Percentiles rank a stretch among this genome's conserved stretches.
These are phyloP conservation scores for Aspergillus sparsus DNA, from an alignment of 495 filamentous ascomycete species.

Conservation along the genomic window DNA sequence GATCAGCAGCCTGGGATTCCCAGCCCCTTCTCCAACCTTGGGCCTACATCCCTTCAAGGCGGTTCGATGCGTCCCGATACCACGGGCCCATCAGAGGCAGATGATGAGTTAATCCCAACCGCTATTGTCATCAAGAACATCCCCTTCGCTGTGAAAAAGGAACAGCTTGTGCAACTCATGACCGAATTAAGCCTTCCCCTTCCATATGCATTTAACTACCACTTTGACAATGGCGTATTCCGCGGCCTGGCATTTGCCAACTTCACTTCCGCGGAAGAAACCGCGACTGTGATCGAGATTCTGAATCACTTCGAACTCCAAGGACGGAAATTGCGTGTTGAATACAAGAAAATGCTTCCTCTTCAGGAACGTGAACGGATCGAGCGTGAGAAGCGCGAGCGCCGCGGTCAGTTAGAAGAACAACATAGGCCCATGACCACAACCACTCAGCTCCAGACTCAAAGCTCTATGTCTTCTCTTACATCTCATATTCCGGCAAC, in stretches of 20 bases:
- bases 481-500: conserved; percentile 68
- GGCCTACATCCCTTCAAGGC: conserved; percentile 52
- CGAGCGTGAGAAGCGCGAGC: conserved; percentile 94
- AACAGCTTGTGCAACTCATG: conserved; percentile 90
- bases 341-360: conserved; percentile 99
- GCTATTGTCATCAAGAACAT: conserved; percentile 99
- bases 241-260: conserved; percentile 96
- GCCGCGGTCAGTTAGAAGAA: conserved; percentile 93
- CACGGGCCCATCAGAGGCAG: conserved; percentile 55
- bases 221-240: conserved; percentile 98
- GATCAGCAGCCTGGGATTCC: conserved; percentile 59
- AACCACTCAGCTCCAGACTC: conserved; percentile 66
- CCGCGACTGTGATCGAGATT: conserved; percentile 80
- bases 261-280: conserved; percentile 94
- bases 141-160: conserved; percentile 96
- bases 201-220: conserved; percentile 98
- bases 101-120: conserved; percentile 92
- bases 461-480: conserved; percentile 81
- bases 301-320: conserved; percentile 96
- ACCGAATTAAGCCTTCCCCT: conserved; percentile 85
- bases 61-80: conserved; percentile 54
- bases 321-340: conserved; percentile 88
- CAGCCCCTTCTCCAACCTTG: conserved; percentile 54
- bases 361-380: conserved; percentile 92
- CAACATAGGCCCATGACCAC: conserved; percentile 77